Percentiles rank a stretch among this genome's conserved stretches.
Evolutionary conservation across 805 yeast genomes (phyloP).

Genomic region (Candida verbasci): DNA sequence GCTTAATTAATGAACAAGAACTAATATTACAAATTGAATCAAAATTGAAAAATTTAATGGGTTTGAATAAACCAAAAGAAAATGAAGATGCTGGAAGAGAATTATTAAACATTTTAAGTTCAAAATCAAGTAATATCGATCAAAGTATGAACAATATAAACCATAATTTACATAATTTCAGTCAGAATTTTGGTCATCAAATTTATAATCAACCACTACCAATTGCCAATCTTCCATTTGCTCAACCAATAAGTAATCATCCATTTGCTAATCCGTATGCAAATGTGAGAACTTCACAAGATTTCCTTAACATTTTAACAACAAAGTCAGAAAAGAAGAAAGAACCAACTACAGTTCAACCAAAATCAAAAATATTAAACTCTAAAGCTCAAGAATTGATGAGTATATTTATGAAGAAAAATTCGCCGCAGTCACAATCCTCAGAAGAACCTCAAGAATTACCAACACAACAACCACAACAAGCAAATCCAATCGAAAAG

Average conservation of each 20-base stretch:
- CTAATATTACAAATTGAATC: conserved; percentile 60
- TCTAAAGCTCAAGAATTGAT: conserved; percentile 29
- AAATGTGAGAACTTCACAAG: conserved; percentile 12
- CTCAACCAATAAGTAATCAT: conserved; percentile 18
- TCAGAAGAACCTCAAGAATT: neutral
- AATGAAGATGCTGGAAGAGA: conserved; percentile 72
- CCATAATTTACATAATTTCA: too few species aligned
- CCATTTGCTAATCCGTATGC: conserved; percentile 6
- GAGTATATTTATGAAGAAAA: conserved; percentile 20
- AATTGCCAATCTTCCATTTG: conserved; percentile 11
- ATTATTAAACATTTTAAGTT: conserved; percentile 51
- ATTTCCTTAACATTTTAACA: conserved; percentile 40
- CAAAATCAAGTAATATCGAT: too few species aligned
- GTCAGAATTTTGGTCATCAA: neutral
- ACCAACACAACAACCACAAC: neutral
- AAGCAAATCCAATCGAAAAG: neutral
- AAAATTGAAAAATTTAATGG: conserved; percentile 60
- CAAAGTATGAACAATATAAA: too few species aligned
- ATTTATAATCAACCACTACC: conserved; percentile 7
- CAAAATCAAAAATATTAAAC: conserved; percentile 19
- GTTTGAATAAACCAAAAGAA: conserved; percentile 36
- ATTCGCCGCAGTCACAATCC: neutral
- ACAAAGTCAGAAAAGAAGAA: conserved; percentile 13
- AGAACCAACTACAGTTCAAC: neutral
- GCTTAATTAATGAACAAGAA: conserved; percentile 48